A percentile compares a stretch with the other conserved stretches of the same genome.
phyloP scores from a whole-genome alignment of 768 basidiomycete species.

The Macrolepiota albuminosa region DNA sequence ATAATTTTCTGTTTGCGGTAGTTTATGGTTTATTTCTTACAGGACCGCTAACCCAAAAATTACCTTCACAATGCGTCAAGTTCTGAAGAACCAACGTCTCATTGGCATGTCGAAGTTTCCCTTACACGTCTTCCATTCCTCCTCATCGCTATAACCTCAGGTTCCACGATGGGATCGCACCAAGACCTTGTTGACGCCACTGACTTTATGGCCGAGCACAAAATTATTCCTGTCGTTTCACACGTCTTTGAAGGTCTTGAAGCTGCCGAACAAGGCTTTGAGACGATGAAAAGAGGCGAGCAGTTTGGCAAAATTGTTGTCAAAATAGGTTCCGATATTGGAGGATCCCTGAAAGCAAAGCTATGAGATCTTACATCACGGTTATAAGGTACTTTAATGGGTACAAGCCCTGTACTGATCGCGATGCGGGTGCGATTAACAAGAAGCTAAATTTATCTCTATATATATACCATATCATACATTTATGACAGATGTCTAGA shows the following conservation, averaged over 20 bases:
- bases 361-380: not conserved
- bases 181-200: slow-evolving; percentile 72
- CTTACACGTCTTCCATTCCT: not conserved
- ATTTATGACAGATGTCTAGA: not conserved
- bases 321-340: slow-evolving; percentile 25
- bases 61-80: slow-evolving; percentile 72
- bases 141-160: slow-evolving; percentile 28
- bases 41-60: slow-evolving; percentile 63
- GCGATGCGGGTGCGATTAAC: not conserved
- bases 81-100: slow-evolving; percentile 69
- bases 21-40: not conserved
- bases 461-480: slow-evolving; percentile 1
- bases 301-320: slow-evolving; percentile 81
- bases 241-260: slow-evolving; percentile 64
- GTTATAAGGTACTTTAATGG: not conserved
- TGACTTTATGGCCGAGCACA: slow-evolving; percentile 58
- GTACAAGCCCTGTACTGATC: not conserved
- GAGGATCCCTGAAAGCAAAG: slow-evolving; percentile 2
- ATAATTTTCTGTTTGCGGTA: not conserved
- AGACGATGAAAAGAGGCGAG: slow-evolving; percentile 53
- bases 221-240: slow-evolving; percentile 67
- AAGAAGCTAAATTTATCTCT: slow-evolving; percentile 7
- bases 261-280: slow-evolving; percentile 64
- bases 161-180: slow-evolving; percentile 82
- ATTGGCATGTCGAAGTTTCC: slow-evolving; percentile 44